Base-by-base conservation (phyloP, 2,329 filamentous ascomycete genomes). In the Phyllachora maydis region DNA sequence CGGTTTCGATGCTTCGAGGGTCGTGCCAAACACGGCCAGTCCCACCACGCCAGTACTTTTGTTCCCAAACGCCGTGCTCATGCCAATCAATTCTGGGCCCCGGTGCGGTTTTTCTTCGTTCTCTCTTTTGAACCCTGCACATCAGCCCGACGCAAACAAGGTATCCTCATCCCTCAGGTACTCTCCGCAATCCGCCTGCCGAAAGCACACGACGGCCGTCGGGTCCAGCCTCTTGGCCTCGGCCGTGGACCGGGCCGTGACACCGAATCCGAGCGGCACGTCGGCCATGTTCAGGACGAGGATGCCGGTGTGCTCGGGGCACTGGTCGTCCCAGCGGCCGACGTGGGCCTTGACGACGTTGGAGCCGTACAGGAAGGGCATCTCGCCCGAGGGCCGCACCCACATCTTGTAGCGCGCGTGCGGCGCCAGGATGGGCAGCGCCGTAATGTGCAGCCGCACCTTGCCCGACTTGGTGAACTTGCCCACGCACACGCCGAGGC, bases 381-480 rank as follows among this genome's bases (percentile, higher is more conserved):
- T 92, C 41, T 90, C 83, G 35, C 88, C 88, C 50, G 95, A 95
- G 29, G 72, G 65, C 52, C 90, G 90, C 35, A 98, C 73, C 82
- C 83, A 95, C 37, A 95, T 71, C 66, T 95, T 95, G 54, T 92
- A 91, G 29, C 88, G 63, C 21, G 85, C 85, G 47, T 93, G 81
- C 34, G 79, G 74, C 27, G 83, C 77, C 34, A 98, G 74, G 32
- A 93, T 66, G 32, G 82, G 75, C 28, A 98, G 42, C 4, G 63
- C 77, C 2, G 85, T 95, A 42, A 95, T 78, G 54, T 93, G 83
- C 26, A 98, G 59, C 25, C 85, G 61, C 56, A 98, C 95, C 49
- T 95, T 93, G 32, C 82, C 81, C 4, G 82, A 78, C 59, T 93
- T 95, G 31, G 83, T 93, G 55, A 93, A 90, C 46, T 93, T 92